Percentiles rank a stretch among this genome's conserved stretches.
Evolutionary conservation across 2,329 filamentous ascomycete genomes (phyloP).

Genomic region (Cladosporium sp.): DNA sequence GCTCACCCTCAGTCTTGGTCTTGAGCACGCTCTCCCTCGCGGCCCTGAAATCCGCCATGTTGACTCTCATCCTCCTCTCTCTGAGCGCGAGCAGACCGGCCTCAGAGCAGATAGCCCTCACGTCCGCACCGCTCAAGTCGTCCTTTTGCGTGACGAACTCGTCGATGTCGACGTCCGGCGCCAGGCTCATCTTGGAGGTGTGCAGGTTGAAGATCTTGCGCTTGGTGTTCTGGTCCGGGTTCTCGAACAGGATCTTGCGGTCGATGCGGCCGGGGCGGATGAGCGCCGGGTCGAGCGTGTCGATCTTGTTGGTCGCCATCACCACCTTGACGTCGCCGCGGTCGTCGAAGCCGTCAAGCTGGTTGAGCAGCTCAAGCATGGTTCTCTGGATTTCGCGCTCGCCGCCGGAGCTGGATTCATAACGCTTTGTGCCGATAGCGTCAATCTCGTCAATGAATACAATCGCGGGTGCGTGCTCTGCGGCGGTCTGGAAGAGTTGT

Average conservation of each 20-base stretch:
- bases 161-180: conserved; percentile 94
- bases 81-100: conserved; percentile 90
- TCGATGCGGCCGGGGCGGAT: conserved; percentile 98
- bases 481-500: conserved; percentile 93
- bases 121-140: conserved; percentile 93
- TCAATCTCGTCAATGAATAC: conserved; percentile 99
- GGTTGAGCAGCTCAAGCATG: conserved; percentile 97
- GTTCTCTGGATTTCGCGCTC: conserved; percentile 97
- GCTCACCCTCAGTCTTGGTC: conserved; percentile 98
- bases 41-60: conserved; percentile 96
- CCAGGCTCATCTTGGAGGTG: conserved; percentile 97
- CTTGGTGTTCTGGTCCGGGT: conserved; percentile 80
- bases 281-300: conserved; percentile 90
- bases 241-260: conserved; percentile 85
- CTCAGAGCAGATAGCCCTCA: conserved; percentile 98
- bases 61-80: conserved; percentile 94
- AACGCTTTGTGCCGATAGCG: conserved; percentile 97
- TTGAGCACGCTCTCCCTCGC: conserved; percentile 93
- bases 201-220: conserved; percentile 98
- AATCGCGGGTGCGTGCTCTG: conserved; percentile 93
- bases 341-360: conserved; percentile 98
- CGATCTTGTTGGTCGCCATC: conserved; percentile 99
- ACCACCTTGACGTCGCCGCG: conserved; percentile 98
- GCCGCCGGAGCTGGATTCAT: conserved; percentile 94
- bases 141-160: conserved; percentile 99